Conservation (phyloP, 768 basidiomycete genomes). For the Paxillus ammoniavirescens region DNA sequence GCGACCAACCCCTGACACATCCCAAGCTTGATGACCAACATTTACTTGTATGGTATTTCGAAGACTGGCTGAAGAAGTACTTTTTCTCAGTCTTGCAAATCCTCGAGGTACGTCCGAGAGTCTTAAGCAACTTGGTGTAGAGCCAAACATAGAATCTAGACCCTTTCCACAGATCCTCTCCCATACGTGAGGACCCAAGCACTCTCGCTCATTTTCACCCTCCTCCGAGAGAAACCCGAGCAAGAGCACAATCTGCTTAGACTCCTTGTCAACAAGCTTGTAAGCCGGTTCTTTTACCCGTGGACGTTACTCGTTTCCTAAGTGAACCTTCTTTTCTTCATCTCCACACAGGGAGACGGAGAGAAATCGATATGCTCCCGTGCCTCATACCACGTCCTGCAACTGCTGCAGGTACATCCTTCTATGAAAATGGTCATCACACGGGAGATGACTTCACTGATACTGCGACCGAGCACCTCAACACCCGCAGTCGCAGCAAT, state of each 20-base stretch:
- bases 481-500: constrained; percentile 30
- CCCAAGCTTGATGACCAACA: constrained; percentile 66
- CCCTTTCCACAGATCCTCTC: constrained; percentile 79
- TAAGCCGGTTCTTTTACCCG: constrained; percentile 33
- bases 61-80: constrained; percentile 97
- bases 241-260: constrained; percentile 96
- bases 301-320: not conserved
- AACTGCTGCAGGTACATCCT: constrained; percentile 87
- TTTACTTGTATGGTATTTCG: constrained; percentile 85
- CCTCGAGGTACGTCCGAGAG: constrained; percentile 64
- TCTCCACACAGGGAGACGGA: constrained; percentile 67
- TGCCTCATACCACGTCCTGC: constrained; percentile 85
- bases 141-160: constrained; percentile 38
- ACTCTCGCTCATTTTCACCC: constrained; percentile 70
- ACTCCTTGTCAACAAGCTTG: constrained; percentile 92
- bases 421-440: constrained; percentile 90
- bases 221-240: constrained; percentile 89
- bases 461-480: constrained; percentile 53
- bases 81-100: constrained; percentile 91
- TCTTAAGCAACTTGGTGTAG: not conserved
- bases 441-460: constrained; percentile 78
- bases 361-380: constrained; percentile 87
- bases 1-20: constrained; percentile 78
- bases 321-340: not conserved
- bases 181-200: constrained; percentile 87